Conservation (phyloP, 768 basidiomycete genomes). For the Brasilioporus rufonigricans region DNA sequence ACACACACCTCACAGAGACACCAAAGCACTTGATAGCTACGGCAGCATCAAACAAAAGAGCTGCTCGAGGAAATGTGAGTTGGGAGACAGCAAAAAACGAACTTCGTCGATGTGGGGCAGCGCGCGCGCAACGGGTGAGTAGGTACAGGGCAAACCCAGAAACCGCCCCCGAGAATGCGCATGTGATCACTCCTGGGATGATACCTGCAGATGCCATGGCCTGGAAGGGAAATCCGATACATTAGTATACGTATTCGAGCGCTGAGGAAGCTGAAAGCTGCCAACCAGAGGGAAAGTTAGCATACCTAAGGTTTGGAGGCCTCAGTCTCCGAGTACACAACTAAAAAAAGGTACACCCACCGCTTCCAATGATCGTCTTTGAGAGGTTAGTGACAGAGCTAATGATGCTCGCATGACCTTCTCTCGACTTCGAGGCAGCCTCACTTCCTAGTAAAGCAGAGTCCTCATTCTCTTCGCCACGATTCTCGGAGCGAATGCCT, state of each 20-base stretch:
- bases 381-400: conserved; percentile 77
- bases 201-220: conserved; percentile 90
- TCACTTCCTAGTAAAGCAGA: conserved; percentile 58
- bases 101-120: conserved; percentile 68
- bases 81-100: conserved; percentile 84
- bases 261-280: conserved; percentile 11
- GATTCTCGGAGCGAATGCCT: conserved; percentile 2
- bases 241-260: not conserved
- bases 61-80: conserved; percentile 86
- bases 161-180: conserved; percentile 72
- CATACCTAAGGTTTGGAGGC: conserved; percentile 56
- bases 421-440: conserved; percentile 30
- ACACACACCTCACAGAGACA: conserved; percentile 81
- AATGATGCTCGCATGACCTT: conserved; percentile 67
- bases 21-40: conserved; percentile 98
- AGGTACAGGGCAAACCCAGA: conserved; percentile 88
- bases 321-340: not conserved
- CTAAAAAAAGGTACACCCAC: conserved; percentile 40
- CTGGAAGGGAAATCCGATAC: conserved; percentile 39
- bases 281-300: conserved; percentile 86
- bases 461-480: conserved; percentile 38
- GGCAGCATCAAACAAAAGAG: conserved; percentile 88
- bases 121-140: conserved; percentile 77
- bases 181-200: conserved; percentile 87
- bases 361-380: conserved; percentile 92